phyloP scores from a whole-genome alignment of 768 basidiomycete species.

The Russula olivacea region DNA sequence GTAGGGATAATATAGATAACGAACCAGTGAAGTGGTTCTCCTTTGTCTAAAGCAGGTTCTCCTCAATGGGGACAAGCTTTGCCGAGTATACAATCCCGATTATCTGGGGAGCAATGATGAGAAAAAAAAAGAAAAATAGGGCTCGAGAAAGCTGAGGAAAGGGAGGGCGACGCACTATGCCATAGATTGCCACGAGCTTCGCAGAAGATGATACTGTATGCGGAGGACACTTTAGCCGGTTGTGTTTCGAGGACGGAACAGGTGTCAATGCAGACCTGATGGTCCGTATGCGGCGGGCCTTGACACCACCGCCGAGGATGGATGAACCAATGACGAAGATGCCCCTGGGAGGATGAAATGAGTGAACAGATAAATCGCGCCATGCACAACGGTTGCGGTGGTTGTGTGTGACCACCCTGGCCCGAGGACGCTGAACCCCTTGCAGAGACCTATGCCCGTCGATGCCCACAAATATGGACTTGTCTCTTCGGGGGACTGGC shows the following conservation, averaged over 20 bases:
- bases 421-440: conserved; percentile 88
- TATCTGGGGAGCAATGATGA: conserved; percentile 46
- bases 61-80: conserved; percentile 59
- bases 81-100: conserved; percentile 91
- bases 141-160: neutral
- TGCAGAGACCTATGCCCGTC: conserved; percentile 85
- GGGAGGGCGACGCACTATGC: conserved; percentile 53
- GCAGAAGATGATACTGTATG: conserved; percentile 89
- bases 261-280: conserved; percentile 62
- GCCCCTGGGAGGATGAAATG: conserved; percentile 53
- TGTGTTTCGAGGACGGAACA: neutral
- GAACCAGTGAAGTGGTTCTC: conserved; percentile 90
- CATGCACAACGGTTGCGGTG: neutral
- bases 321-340: conserved; percentile 97
- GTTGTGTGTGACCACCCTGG: conserved; percentile 71
- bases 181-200: conserved; percentile 99
- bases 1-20: neutral
- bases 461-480: conserved; percentile 92
- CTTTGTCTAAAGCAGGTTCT: conserved; percentile 67
- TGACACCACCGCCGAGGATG: conserved; percentile 92
- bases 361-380: neutral
- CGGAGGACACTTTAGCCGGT: neutral
- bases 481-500: conserved; percentile 88
- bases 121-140: neutral
- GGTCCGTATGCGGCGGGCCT: conserved; percentile 87